These are phyloP conservation scores for Globisporangium orthogonon DNA, from an alignment of 352 stramenopile species.

Conservation along the genomic window DNA sequence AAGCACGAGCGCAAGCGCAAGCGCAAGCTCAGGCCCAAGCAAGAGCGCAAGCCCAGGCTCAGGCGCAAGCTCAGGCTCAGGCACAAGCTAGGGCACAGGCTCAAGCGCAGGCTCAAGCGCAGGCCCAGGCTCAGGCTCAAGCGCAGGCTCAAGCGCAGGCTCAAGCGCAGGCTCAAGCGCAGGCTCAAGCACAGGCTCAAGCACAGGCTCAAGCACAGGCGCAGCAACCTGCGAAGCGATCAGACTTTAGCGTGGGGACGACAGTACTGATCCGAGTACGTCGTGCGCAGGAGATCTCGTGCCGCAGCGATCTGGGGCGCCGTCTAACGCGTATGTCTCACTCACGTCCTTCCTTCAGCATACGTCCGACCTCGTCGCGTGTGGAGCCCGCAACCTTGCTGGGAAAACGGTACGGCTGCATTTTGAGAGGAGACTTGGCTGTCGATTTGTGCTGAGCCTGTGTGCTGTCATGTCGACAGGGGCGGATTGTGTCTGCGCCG, in stretches of 20 bases:
- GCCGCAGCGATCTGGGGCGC: neutral
- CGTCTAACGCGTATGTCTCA: neutral
- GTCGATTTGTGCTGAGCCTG: neutral
- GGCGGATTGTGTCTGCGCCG: conserved; percentile 62
- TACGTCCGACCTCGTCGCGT: conserved; percentile 66
- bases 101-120: neutral
- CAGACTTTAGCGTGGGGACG: conserved; percentile 59
- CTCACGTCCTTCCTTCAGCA: conserved; percentile 21
- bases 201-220: conserved; percentile 2
- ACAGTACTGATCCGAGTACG: conserved; percentile 64
- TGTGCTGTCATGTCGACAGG: conserved; percentile 11
- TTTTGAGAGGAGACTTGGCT: neutral
- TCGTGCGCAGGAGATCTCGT: neutral
- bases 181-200: conserved; percentile 3
- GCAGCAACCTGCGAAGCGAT: conserved; percentile 25
- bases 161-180: conserved; percentile 6
- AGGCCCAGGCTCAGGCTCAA: neutral
- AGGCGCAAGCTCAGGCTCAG: conserved; percentile 7
- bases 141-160: conserved; percentile 1
- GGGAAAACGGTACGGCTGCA: conserved; percentile 41
- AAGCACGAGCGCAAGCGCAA: conserved; percentile 6
- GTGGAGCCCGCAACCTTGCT: conserved; percentile 63
- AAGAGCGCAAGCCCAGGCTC: conserved; percentile 1
- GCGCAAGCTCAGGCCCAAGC: conserved; percentile 2
- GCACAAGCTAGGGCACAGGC: neutral